Base-by-base conservation (phyloP, 148 eudicot genomes). In the Drosera capensis region DNA sequence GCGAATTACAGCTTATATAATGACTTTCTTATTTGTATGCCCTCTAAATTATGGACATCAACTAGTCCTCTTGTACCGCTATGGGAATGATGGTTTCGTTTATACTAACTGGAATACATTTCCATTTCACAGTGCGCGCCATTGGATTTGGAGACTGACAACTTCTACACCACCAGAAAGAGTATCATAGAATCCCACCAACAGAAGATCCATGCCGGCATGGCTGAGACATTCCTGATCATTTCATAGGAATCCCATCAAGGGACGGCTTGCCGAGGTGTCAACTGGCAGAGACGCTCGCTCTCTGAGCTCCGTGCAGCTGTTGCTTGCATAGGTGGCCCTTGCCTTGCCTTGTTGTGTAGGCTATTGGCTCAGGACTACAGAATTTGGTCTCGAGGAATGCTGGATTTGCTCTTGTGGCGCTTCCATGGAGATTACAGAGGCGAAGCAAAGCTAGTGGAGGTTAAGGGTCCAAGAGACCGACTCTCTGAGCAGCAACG, bases 371-470 rank as follows among this genome's bases (percentile, higher is more conserved):
- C 94, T 19, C 85, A 79, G 65, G 96, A 72, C 64, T 87, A 87
- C 41, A 51, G 82, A 12, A 87, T 82, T 67, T 87, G 96, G 96
- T 67, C 94, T 20, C 67, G 90, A 42, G 96, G 96, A 48, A 87
- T 87, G 96, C 96, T 94, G 40, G 96, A 87, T 70, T 58, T 87
- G 34, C 51, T 87, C 48, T 46, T 87, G 39, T 87, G 96, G 96
- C 88, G 86, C 7, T 80, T 87, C 41, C 68, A 66, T 46, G 85
- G 77, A 46, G 71, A 73, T 21, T 76, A 87, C 25, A 64, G 56
- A 34, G 96, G 96, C 25, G 94, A 87, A 67, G 96, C 96, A 36
- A 87, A 82, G 71, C 82, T 87, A 56, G 96, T 82, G 57, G 96
- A 87, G 72, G 96, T 87, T 43, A 87, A 87, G 62, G 96, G 96